phyloP scores from a whole-genome alignment of 176 grass and related monocot genomes.

The Oryza australiensis region DNA sequence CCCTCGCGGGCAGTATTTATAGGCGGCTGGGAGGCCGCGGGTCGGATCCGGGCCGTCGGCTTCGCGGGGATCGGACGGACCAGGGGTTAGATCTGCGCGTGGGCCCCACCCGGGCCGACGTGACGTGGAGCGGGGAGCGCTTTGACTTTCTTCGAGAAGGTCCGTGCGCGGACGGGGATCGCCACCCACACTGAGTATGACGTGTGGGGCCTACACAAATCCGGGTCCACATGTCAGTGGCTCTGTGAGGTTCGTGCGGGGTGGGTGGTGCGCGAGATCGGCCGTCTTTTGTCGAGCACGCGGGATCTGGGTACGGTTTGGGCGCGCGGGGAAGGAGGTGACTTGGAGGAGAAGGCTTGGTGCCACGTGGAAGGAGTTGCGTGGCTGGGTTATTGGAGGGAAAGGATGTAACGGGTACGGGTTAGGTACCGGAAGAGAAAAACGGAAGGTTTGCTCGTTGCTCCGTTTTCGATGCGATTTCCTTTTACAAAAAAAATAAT shows the following conservation, averaged over 20 bases:
- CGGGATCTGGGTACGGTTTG: conserved; percentile 39
- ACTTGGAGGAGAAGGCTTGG: conserved; percentile 36
- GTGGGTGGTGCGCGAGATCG: background rate
- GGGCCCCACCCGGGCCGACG: conserved; percentile 13
- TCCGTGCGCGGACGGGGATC: background rate
- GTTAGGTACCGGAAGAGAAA: background rate
- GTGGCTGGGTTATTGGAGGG: background rate
- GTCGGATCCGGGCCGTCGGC: conserved; percentile 37
- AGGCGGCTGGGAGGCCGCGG: background rate
- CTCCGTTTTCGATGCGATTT: too few relatives aligned
- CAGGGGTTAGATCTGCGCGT: background rate
- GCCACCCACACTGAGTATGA: rapidly evolving
- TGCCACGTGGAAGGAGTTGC: conserved; percentile 31
- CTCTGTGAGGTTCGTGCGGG: rapidly evolving
- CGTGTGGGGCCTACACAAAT: rapidly evolving
- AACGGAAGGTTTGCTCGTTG: background rate
- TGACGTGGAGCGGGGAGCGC: conserved; percentile 48
- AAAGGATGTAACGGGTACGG: background rate
- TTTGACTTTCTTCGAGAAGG: conserved; percentile 47
- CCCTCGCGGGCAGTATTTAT: conserved; percentile 41
- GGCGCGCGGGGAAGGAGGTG: conserved; percentile 25
- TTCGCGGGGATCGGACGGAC: conserved; percentile 39
- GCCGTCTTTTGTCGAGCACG: conserved; percentile 54
- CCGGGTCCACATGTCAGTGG: background rate
- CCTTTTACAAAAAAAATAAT: background rate